Percentiles rank a stretch among this genome's conserved stretches.
Conservation (phyloP, 371 early-diverging fungal species). For the Mortierella sp. region DNA sequence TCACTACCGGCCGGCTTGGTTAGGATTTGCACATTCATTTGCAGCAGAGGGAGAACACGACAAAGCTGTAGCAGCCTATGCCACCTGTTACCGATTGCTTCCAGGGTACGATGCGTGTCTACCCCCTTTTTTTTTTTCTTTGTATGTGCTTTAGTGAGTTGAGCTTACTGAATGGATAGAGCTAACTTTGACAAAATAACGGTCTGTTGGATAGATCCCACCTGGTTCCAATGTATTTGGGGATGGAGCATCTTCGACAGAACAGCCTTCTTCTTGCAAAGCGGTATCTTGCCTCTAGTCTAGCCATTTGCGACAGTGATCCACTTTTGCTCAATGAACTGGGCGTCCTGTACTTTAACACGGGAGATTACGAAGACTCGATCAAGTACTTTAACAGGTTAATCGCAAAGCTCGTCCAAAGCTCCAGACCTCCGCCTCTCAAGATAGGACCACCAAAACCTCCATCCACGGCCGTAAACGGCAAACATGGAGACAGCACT, state of each 20-base stretch:
- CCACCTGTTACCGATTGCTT: conserved; percentile 66
- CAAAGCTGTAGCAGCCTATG: conserved; percentile 80
- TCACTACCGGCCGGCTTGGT: conserved; percentile 76
- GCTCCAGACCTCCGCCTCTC: background rate
- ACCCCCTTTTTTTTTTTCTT: background rate
- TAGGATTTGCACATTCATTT: conserved; percentile 86
- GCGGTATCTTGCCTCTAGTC: conserved; percentile 65
- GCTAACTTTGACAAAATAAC: no score
- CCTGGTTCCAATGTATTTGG: conserved; percentile 76
- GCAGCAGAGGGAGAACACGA: conserved; percentile 80
- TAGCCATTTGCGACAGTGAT: conserved; percentile 65
- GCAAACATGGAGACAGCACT: no score
- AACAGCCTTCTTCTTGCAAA: conserved; percentile 63
- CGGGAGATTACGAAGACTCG: conserved; percentile 63
- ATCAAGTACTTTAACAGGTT: conserved; percentile 64
- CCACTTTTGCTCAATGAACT: conserved; percentile 76
- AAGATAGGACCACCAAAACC: no score
- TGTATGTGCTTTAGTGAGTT: background rate
- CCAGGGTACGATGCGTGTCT: conserved; percentile 64
- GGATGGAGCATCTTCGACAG: conserved; percentile 76
- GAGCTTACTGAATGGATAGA: no score
- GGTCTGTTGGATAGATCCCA: conserved; percentile 66
- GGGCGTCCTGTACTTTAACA: conserved; percentile 68
- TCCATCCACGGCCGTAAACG: no score
- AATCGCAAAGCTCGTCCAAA: conserved; percentile 58